A percentile compares a stretch with the other conserved stretches of the same genome.
phyloP scores from a whole-genome alignment of 2,329 filamentous ascomycete species.

The Fusarium odoratissimum region DNA sequence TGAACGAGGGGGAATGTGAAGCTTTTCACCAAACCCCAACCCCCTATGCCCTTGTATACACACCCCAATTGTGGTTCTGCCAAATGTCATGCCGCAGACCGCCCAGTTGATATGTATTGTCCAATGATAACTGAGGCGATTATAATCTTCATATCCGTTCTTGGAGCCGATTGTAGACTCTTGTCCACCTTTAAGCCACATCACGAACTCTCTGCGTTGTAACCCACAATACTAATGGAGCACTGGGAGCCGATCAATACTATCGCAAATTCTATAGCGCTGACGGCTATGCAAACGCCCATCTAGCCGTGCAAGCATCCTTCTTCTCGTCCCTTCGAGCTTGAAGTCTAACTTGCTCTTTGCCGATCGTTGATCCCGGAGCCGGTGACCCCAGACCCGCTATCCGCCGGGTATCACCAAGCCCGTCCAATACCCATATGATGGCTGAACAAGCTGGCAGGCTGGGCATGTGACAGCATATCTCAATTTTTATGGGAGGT shows the following conservation, averaged over 20 bases:
- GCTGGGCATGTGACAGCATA: slow-evolving; percentile 7
- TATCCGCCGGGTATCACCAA: slow-evolving; percentile 22
- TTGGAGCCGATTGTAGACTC: background rate
- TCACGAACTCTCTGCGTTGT: background rate
- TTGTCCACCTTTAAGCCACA: slow-evolving; percentile 29
- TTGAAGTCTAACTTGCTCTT: background rate
- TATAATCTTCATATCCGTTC: slow-evolving; percentile 31
- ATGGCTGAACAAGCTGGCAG: slow-evolving; percentile 5
- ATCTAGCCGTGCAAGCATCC: background rate
- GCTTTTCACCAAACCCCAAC: slow-evolving; percentile 32
- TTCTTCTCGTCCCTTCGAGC: background rate
- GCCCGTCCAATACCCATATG: slow-evolving; percentile 24
- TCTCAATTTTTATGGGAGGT: background rate
- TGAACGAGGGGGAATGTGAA: slow-evolving; percentile 27
- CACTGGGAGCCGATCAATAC: background rate
- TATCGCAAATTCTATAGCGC: background rate
- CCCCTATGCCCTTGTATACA: slow-evolving; percentile 15
- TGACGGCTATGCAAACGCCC: background rate
- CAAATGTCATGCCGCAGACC: slow-evolving; percentile 38
- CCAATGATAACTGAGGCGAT: slow-evolving; percentile 37
- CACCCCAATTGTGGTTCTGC: slow-evolving; percentile 37
- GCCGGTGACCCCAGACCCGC: slow-evolving; percentile 24
- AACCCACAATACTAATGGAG: background rate
- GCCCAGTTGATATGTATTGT: slow-evolving; percentile 22
- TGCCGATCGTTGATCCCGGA: slow-evolving; percentile 19